phyloP scores from a whole-genome alignment of 306 rosid species.

The cucumber (Cucumis sativus) region Cucumber_9930_V3 NC_026658.2:21903501-21904000 shows the following conservation, averaged over 20 bases:
- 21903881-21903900: constrained; percentile 11
- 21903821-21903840: constrained; percentile 12
- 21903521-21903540: constrained; percentile 52
- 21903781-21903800: background rate
- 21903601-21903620: constrained; percentile 68
- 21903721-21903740: constrained; percentile 14
- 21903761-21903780: background rate
- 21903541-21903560: constrained; percentile 59
- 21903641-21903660: constrained; percentile 44
- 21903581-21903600: constrained; percentile 74
- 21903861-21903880: constrained; percentile 22
- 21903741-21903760: constrained; percentile 11
- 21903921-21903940: constrained; percentile 13
- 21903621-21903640: constrained; percentile 40
- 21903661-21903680: constrained; percentile 24
- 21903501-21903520: background rate
- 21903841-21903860: constrained; percentile 17
- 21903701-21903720: constrained; percentile 23
- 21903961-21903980: constrained; percentile 21
- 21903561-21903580: constrained; percentile 74
- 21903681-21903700: constrained; percentile 9
- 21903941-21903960: constrained; percentile 14
- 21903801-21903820: constrained; percentile 2
- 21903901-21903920: constrained; percentile 30
- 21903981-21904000: constrained; percentile 9